These are phyloP conservation scores for Alliaria petiolata DNA, from an alignment of 345 rosid species.

Conservation along the genomic window DNA sequence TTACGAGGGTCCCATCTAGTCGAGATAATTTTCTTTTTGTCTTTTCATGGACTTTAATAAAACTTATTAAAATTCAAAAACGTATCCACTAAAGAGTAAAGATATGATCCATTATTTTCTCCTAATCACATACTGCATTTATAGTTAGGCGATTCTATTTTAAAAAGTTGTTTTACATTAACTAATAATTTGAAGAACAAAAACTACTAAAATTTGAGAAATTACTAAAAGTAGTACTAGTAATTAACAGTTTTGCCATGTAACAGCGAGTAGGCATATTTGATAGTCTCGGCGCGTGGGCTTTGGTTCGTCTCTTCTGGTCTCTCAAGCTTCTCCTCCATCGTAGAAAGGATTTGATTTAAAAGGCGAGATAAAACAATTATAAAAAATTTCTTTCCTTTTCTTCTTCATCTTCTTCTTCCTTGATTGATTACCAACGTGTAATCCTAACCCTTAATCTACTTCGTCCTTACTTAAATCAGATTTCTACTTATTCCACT, in stretches of 20 bases:
- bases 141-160: neutral
- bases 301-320: constrained; percentile 6
- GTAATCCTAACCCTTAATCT: constrained; percentile 16
- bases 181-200: neutral
- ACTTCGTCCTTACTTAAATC: neutral
- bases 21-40: constrained; percentile 11
- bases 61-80: neutral
- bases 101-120: neutral
- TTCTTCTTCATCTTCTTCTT: neutral
- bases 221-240: constrained; percentile 13
- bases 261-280: constrained; percentile 18
- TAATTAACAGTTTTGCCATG: neutral
- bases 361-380: neutral
- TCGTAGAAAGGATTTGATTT: neutral
- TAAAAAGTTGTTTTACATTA: too few relatives aligned
- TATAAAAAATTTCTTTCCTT: neutral
- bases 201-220: neutral
- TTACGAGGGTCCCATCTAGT: neutral
- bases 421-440: constrained; percentile 6
- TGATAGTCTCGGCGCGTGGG: constrained; percentile 21
- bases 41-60: neutral
- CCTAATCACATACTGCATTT: constrained; percentile 10
- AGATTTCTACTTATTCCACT: neutral
- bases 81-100: constrained; percentile 17
- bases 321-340: constrained; percentile 10